Percentiles rank a stretch among this genome's conserved stretches.
Conservation (phyloP, 768 basidiomycete genomes). For the Chlorophyllum brunneum region DNA sequence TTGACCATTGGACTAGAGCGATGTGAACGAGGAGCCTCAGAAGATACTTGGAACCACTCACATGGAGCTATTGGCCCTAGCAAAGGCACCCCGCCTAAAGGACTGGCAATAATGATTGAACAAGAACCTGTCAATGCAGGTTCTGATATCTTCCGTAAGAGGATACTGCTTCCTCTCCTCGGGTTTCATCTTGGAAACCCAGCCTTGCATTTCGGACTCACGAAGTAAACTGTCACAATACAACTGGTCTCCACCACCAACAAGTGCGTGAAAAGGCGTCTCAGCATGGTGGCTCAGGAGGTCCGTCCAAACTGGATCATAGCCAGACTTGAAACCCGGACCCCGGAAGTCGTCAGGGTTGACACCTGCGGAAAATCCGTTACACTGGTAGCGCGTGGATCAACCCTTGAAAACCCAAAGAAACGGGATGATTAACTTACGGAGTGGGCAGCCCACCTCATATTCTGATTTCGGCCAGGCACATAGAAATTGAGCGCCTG, state of each 20-base stretch:
- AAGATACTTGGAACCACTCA: conserved; percentile 35
- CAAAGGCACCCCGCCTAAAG: conserved; percentile 88
- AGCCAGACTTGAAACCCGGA: conserved; percentile 75
- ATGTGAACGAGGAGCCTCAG: conserved; percentile 1
- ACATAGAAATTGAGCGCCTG: conserved; percentile 78
- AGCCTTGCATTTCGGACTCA: conserved; percentile 86
- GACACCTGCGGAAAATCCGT: conserved; percentile 85
- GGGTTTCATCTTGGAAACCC: conserved; percentile 62
- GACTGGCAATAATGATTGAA: conserved; percentile 89
- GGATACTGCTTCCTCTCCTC: conserved; percentile 54
- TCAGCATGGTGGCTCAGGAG: conserved; percentile 78
- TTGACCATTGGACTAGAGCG: conserved; percentile 76
- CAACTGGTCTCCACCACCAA: conserved; percentile 93
- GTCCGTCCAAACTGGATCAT: conserved; percentile 93
- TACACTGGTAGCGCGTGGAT: conserved; percentile 50
- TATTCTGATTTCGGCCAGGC: conserved; percentile 75
- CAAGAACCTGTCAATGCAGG: conserved; percentile 81
- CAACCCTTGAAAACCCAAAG: not conserved
- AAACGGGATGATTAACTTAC: conserved; percentile 36
- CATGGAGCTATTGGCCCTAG: conserved; percentile 88
- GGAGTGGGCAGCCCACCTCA: conserved; percentile 89
- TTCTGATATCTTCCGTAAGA: conserved; percentile 67
- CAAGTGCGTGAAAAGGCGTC: conserved; percentile 83
- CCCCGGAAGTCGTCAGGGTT: conserved; percentile 85
- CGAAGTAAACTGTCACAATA: conserved; percentile 83